Conservation (phyloP, 345 rosid species). For the Bruguiera sexangula region DNA sequence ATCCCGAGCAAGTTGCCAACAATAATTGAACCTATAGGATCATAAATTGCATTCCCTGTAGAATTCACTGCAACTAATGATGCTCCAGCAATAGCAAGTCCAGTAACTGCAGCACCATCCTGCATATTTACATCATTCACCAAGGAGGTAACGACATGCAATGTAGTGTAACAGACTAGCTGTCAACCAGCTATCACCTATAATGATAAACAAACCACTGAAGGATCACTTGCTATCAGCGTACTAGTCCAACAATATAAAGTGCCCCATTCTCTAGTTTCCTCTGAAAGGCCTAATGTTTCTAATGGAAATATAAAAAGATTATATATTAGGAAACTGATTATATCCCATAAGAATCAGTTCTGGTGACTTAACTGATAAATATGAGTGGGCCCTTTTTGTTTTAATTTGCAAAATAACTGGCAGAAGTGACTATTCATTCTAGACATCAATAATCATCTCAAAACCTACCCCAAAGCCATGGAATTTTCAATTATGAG, state of each 20-base stretch:
- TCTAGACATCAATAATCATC: too few relatives aligned
- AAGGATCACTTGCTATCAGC: not conserved
- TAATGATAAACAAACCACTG: not conserved
- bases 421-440: too few relatives aligned
- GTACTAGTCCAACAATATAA: not conserved
- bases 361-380: too few relatives aligned
- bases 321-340: too few relatives aligned
- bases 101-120: slow-evolving; percentile 99
- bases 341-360: too few relatives aligned
- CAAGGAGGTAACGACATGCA: not conserved
- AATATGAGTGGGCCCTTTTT: too few relatives aligned
- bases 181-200: not conserved
- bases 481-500: too few relatives aligned
- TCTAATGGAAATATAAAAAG: not conserved
- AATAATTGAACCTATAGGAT: slow-evolving; percentile 87
- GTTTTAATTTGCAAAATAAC: too few relatives aligned
- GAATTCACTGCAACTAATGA: slow-evolving; percentile 78
- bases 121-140: slow-evolving; percentile 25
- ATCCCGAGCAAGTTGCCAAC: slow-evolving; percentile 93
- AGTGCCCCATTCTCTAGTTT: not conserved
- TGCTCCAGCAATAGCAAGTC: slow-evolving; percentile 86
- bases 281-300: slow-evolving; percentile 1
- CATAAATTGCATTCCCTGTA: slow-evolving; percentile 90
- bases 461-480: too few relatives aligned
- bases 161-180: not conserved